phyloP scores from a whole-genome alignment of 352 stramenopile genomes.

The Globisporangium polare region DNA sequence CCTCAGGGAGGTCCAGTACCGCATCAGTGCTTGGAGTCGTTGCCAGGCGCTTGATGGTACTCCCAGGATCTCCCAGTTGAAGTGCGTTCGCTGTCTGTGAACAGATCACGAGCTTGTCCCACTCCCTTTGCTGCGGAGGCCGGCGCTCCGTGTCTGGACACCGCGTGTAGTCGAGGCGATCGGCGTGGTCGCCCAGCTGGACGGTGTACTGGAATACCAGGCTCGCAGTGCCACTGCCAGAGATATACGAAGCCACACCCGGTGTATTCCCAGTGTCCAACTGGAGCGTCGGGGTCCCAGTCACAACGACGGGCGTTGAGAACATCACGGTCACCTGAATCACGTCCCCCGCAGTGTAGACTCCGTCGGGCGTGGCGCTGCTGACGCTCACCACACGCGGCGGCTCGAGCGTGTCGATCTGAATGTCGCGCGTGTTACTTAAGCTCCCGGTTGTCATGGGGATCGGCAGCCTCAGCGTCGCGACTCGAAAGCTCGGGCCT shows the following conservation, averaged over 20 bases:
- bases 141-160: conserved; percentile 36
- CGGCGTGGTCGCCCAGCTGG: conserved; percentile 38
- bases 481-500: conserved; percentile 25
- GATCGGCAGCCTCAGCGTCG: conserved; percentile 38
- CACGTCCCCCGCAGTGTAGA: conserved; percentile 58
- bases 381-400: conserved; percentile 48
- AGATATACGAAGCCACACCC: conserved; percentile 31
- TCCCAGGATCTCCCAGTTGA: conserved; percentile 29
- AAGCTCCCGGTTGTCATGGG: conserved; percentile 42
- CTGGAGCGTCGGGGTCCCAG: conserved; percentile 31
- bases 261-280: conserved; percentile 29
- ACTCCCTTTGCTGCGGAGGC: conserved; percentile 26
- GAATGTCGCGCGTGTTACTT: conserved; percentile 61
- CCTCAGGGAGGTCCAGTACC: conserved; percentile 54
- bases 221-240: conserved; percentile 30
- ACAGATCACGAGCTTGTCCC: conserved; percentile 52
- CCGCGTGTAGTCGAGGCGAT: conserved; percentile 57
- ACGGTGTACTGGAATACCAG: conserved; percentile 59
- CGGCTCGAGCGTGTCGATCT: conserved; percentile 55
- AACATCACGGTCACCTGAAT: conserved; percentile 44
- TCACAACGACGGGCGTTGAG: conserved; percentile 46
- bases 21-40: conserved; percentile 44
- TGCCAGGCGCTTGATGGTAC: conserved; percentile 37
- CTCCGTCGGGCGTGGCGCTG: conserved; percentile 36
- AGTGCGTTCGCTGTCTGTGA: conserved; percentile 37